Conservation (phyloP, 176 grass and related monocot genomes). For the Oryza meridionalis region DNA sequence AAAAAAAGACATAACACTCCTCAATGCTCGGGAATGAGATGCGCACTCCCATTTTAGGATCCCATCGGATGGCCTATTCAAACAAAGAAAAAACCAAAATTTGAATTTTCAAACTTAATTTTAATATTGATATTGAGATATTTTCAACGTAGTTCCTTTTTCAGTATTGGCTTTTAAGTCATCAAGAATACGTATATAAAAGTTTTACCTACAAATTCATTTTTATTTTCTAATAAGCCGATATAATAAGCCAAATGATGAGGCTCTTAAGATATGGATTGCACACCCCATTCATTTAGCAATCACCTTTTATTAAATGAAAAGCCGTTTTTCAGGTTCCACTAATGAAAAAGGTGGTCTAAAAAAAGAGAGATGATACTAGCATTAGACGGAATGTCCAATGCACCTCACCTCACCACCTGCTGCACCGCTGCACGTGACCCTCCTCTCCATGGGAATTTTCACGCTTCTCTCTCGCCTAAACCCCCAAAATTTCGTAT, state of each 20-base stretch:
- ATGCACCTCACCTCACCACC: constrained; percentile 13
- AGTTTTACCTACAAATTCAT: too few relatives aligned
- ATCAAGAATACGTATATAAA: too few relatives aligned
- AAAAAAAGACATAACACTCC: neutral
- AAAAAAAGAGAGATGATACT: neutral
- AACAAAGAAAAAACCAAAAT: too few relatives aligned
- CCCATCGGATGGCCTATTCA: too few relatives aligned
- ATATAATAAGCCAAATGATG: too few relatives aligned
- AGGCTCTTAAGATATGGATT: neutral
- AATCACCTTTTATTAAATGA: neutral
- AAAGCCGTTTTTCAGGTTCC: constrained; percentile 15
- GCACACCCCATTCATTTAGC: neutral
- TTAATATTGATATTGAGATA: too few relatives aligned
- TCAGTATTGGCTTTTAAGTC: too few relatives aligned
- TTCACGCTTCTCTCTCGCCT: neutral
- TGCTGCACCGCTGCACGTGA: constrained; percentile 36
- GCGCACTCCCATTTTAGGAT: constrained; percentile 8
- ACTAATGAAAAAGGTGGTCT: neutral
- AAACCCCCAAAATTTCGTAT: constrained; percentile 42
- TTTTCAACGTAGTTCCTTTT: too few relatives aligned
- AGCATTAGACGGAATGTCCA: constrained; percentile 22
- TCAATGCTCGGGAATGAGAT: neutral
- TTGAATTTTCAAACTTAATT: too few relatives aligned
- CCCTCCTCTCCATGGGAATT: neutral
- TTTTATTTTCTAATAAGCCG: too few relatives aligned